Evolutionary conservation across 495 filamentous ascomycete genomes (phyloP).

Genomic region (Aspergillus hancockii): DNA sequence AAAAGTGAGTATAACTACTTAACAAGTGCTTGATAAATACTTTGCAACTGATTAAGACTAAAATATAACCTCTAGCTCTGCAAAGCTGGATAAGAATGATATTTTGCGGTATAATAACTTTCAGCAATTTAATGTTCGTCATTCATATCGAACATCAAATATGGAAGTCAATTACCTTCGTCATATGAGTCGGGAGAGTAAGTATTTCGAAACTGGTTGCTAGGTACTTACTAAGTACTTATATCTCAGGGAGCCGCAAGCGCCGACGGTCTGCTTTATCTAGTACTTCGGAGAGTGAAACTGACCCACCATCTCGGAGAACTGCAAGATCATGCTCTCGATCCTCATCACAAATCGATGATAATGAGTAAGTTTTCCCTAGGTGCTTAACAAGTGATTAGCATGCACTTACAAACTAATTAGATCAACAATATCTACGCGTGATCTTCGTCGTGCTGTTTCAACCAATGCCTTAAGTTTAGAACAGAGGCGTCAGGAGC

Average conservation of each 20-base stretch:
- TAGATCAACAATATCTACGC: background rate
- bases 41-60: no score
- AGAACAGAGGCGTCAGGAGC: constrained; percentile 11
- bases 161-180: constrained; percentile 14
- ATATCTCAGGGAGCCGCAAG: background rate
- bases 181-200: constrained; percentile 14
- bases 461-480: constrained; percentile 7
- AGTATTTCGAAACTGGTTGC: constrained; percentile 9
- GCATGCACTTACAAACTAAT: no score
- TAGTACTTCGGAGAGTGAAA: no score
- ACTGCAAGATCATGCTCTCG: background rate
- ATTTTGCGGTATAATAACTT: constrained; percentile 6
- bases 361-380: no score
- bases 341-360: background rate
- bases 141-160: constrained; percentile 9
- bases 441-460: background rate
- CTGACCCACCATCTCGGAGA: no score
- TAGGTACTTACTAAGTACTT: constrained; percentile 4
- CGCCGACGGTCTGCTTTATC: no score
- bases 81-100: constrained; percentile 13
- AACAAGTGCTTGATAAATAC: background rate
- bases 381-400: no score
- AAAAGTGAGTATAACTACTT: constrained; percentile 13
- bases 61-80: constrained; percentile 16
- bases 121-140: constrained; percentile 5